Evolutionary conservation across 805 yeast species (phyloP).

Genomic region (Candida krabiensis): DNA sequence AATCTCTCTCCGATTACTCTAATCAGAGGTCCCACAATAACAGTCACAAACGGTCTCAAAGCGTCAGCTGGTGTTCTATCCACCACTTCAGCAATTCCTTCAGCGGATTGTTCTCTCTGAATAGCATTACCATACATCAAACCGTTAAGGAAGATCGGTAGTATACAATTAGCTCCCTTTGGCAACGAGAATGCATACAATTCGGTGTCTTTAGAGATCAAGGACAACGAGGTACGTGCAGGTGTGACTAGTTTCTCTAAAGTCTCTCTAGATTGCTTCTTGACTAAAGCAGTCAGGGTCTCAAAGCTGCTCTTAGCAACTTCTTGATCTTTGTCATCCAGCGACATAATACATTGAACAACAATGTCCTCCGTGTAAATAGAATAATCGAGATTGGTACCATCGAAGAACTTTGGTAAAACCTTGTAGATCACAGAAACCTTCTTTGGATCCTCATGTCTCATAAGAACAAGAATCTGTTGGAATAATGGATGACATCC

Average conservation of each 20-base stretch:
- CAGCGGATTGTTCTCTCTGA: slow-evolving; percentile 82
- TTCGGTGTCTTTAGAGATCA: slow-evolving; percentile 65
- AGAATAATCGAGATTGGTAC: slow-evolving; percentile 67
- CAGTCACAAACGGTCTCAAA: slow-evolving; percentile 85
- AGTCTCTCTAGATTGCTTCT: slow-evolving; percentile 70
- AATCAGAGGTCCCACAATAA: slow-evolving; percentile 94
- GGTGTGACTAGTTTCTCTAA: slow-evolving; percentile 79
- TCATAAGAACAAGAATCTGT: slow-evolving; percentile 72
- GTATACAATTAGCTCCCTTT: slow-evolving; percentile 81
- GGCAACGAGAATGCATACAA: slow-evolving; percentile 73
- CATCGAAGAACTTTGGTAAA: slow-evolving; percentile 67
- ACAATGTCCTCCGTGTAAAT: slow-evolving; percentile 76
- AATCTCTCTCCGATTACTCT: slow-evolving; percentile 98
- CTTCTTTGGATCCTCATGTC: slow-evolving; percentile 67
- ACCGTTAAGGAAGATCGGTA: slow-evolving; percentile 93
- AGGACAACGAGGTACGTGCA: slow-evolving; percentile 68
- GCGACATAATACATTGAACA: slow-evolving; percentile 61
- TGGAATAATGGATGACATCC: slow-evolving; percentile 86
- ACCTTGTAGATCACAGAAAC: slow-evolving; percentile 65
- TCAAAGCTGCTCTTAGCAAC: slow-evolving; percentile 67
- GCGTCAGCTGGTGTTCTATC: slow-evolving; percentile 81
- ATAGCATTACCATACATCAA: slow-evolving; percentile 88
- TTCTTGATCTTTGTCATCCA: slow-evolving; percentile 66
- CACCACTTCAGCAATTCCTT: slow-evolving; percentile 84
- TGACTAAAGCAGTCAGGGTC: slow-evolving; percentile 64